Conservation (phyloP, 768 basidiomycete species). For the Austroboletus eburneus region DNA sequence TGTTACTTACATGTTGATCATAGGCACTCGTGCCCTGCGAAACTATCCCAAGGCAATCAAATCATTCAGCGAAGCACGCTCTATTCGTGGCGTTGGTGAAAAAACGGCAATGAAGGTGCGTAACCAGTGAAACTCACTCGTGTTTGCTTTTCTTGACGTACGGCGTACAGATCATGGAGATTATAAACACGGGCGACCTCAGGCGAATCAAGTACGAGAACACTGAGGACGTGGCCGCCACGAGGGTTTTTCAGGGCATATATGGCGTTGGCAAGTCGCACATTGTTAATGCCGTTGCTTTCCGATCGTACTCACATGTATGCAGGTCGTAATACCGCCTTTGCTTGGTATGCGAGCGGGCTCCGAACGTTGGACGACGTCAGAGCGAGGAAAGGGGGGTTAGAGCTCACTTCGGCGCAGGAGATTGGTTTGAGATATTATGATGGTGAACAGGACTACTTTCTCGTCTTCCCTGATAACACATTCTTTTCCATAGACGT, state of each 20-base stretch:
- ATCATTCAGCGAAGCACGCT: constrained; percentile 53
- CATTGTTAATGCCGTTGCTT: not conserved
- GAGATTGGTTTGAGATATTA: constrained; percentile 67
- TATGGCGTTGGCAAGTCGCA: constrained; percentile 76
- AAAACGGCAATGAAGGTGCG: constrained; percentile 74
- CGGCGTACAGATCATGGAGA: constrained; percentile 71
- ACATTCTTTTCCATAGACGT: constrained; percentile 50
- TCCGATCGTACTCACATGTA: not conserved
- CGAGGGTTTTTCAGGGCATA: constrained; percentile 66
- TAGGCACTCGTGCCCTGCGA: constrained; percentile 59
- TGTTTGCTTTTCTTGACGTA: not conserved
- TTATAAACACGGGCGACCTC: constrained; percentile 69
- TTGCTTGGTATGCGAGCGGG: constrained; percentile 70
- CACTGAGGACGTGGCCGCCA: constrained; percentile 56
- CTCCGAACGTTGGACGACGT: constrained; percentile 79
- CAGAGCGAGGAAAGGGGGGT: constrained; percentile 49
- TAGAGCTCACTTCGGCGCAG: constrained; percentile 57
- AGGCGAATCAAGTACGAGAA: constrained; percentile 63
- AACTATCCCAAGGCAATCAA: constrained; percentile 55
- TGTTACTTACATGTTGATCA: constrained; percentile 8
- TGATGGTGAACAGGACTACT: constrained; percentile 45
- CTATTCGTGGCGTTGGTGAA: constrained; percentile 59
- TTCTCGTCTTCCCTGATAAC: not conserved
- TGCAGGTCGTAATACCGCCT: constrained; percentile 61
- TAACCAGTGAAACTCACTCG: not conserved